Conservation (phyloP, 108 stramenopile genomes). For the Discostella stelligeroides region DNA sequence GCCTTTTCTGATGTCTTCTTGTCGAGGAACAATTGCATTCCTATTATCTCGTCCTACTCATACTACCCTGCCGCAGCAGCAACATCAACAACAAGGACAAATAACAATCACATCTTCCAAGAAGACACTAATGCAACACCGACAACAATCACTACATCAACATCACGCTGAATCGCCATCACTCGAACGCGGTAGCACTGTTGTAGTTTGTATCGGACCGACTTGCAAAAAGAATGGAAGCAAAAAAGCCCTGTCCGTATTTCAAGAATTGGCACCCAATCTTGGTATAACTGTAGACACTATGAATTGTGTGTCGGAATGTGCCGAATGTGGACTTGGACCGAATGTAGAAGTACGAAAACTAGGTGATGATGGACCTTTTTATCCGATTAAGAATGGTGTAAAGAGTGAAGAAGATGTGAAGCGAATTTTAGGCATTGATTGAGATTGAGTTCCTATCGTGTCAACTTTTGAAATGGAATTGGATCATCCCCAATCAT, state of each 20-base stretch:
- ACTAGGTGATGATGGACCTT: constrained; percentile 66
- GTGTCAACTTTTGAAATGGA: neutral
- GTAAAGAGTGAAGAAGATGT: constrained; percentile 69
- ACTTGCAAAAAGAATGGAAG: constrained; percentile 59
- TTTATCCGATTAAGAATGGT: constrained; percentile 70
- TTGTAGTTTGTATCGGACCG: constrained; percentile 70
- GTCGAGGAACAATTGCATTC: neutral
- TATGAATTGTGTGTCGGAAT: constrained; percentile 69
- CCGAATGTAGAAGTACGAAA: constrained; percentile 70
- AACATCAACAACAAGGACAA: too few species aligned
- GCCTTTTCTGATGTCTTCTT: neutral
- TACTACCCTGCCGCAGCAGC: too few species aligned
- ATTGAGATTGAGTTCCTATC: constrained; percentile 8
- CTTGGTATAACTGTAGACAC: constrained; percentile 60
- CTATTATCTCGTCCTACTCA: neutral
- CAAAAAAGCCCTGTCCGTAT: constrained; percentile 55
- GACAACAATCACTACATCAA: neutral
- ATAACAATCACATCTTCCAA: neutral
- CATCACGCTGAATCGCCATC: constrained; percentile 47
- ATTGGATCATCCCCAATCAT: too few species aligned
- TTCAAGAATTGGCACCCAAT: constrained; percentile 51
- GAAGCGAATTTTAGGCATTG: constrained; percentile 59
- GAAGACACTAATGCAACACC: too few species aligned
- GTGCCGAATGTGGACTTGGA: constrained; percentile 76
- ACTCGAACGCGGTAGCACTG: constrained; percentile 57